Evolutionary conservation across 805 yeast species (phyloP).

Genomic region (Yamadazyma kitorensis): DNA sequence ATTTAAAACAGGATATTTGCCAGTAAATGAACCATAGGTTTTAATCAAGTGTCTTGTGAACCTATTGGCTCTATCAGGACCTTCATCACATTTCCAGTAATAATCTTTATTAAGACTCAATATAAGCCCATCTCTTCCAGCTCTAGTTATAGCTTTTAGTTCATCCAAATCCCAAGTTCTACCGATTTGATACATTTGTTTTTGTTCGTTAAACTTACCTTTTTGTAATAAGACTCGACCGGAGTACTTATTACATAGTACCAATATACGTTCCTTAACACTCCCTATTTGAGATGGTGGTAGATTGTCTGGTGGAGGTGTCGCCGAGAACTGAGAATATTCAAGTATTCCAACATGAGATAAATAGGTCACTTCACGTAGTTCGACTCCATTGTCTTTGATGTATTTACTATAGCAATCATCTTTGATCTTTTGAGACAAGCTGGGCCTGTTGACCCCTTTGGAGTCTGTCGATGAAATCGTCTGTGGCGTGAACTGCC

Average conservation of each 20-base stretch:
- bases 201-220: constrained; percentile 69
- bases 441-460: constrained; percentile 2
- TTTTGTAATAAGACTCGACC: constrained; percentile 77
- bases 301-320: constrained; percentile 61
- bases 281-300: constrained; percentile 36
- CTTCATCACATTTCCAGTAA: constrained; percentile 61
- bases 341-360: constrained; percentile 77
- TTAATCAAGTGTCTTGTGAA: constrained; percentile 32
- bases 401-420: constrained; percentile 34
- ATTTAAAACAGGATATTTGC: constrained; percentile 34
- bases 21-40: constrained; percentile 32
- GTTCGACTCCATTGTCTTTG: constrained; percentile 20
- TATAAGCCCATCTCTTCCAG: constrained; percentile 53
- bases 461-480: background rate
- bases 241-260: constrained; percentile 58
- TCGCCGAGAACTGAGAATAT: constrained; percentile 65
- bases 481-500: constrained; percentile 8
- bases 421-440: constrained; percentile 7
- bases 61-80: constrained; percentile 32
- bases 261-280: constrained; percentile 58
- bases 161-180: constrained; percentile 88
- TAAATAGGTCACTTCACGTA: constrained; percentile 48
- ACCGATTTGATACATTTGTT: constrained; percentile 81
- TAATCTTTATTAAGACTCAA: constrained; percentile 71
- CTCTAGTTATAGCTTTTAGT: constrained; percentile 52